These are phyloP conservation scores for Arctium minus DNA, from an alignment of 129 eudicot species.

Conservation along the genomic window DNA sequence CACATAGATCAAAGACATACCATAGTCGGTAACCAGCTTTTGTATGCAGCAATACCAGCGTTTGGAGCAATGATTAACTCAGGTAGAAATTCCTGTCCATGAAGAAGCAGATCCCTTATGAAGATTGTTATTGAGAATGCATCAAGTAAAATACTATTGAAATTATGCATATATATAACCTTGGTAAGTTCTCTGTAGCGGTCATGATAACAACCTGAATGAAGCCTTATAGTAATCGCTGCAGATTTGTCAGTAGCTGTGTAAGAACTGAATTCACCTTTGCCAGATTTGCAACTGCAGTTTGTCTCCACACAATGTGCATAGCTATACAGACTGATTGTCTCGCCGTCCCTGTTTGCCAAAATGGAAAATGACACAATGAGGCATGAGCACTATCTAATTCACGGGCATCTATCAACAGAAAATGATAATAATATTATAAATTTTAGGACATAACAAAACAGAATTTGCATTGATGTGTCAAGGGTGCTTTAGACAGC, in stretches of 20 bases:
- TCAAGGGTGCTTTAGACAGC: too few relatives aligned
- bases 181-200: constrained; percentile 53
- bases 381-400: not conserved
- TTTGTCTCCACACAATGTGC: constrained; percentile 55
- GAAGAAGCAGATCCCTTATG: not conserved
- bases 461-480: too few relatives aligned
- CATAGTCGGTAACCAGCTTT: constrained; percentile 82
- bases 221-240: constrained; percentile 51
- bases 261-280: constrained; percentile 10
- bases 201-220: constrained; percentile 78
- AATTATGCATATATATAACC: constrained; percentile 38
- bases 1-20: constrained; percentile 36
- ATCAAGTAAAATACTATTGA: not conserved
- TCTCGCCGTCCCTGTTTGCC: constrained; percentile 68
- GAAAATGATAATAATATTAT: too few relatives aligned
- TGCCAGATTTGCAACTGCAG: constrained; percentile 53
- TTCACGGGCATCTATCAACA: too few relatives aligned
- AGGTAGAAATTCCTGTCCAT: constrained; percentile 62
- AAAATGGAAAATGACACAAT: not conserved
- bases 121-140: not conserved
- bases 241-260: constrained; percentile 11
- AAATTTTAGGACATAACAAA: too few relatives aligned
- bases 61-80: constrained; percentile 74
- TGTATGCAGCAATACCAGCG: constrained; percentile 93
- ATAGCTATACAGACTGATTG: constrained; percentile 44